These are phyloP conservation scores for Cryptococcus floricola DNA, from an alignment of 1,284 basidiomycete genomes.

Conservation along the genomic window DNA sequence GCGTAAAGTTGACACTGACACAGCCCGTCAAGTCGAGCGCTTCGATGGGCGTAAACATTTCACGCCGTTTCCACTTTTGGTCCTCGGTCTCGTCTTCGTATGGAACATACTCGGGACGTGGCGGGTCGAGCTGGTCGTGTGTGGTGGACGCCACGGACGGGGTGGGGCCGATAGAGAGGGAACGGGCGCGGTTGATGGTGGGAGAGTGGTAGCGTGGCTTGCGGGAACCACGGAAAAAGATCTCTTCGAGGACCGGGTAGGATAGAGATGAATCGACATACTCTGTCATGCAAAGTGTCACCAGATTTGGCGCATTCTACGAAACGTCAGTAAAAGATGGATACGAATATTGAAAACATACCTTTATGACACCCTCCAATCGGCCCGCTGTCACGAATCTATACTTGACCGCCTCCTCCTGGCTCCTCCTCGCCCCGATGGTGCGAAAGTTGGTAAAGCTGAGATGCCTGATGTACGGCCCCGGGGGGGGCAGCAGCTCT, in stretches of 20 bases:
- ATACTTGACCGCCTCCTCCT: conserved; percentile 81
- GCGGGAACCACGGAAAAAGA: conserved; percentile 69
- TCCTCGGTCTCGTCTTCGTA: conserved; percentile 54
- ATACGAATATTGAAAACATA: conserved; percentile 27
- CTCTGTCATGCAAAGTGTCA: conserved; percentile 83
- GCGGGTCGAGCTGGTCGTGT: conserved; percentile 32
- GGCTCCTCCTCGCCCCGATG: conserved; percentile 86
- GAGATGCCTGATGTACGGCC: conserved; percentile 40
- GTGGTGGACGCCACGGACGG: conserved; percentile 14
- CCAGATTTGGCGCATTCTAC: conserved; percentile 78
- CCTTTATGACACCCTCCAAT: conserved; percentile 75
- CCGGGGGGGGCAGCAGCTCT: conserved; percentile 43
- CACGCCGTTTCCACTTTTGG: conserved; percentile 60
- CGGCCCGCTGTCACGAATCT: conserved; percentile 90
- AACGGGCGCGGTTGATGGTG: conserved; percentile 28
- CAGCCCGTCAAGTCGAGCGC: conserved; percentile 93
- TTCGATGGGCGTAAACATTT: conserved; percentile 61
- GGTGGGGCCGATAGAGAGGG: conserved; percentile 25
- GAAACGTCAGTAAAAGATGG: conserved; percentile 2
- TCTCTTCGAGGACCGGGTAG: conserved; percentile 72
- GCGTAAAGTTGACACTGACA: conserved; percentile 80
- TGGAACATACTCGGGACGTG: conserved; percentile 40
- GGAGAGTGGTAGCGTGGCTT: conserved; percentile 26
- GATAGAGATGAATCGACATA: conserved; percentile 91
- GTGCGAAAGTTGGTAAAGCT: conserved; percentile 43